Evolutionary conservation across 148 eudicot species (phyloP).

Genomic region (Rhododendron mucronatum): DNA sequence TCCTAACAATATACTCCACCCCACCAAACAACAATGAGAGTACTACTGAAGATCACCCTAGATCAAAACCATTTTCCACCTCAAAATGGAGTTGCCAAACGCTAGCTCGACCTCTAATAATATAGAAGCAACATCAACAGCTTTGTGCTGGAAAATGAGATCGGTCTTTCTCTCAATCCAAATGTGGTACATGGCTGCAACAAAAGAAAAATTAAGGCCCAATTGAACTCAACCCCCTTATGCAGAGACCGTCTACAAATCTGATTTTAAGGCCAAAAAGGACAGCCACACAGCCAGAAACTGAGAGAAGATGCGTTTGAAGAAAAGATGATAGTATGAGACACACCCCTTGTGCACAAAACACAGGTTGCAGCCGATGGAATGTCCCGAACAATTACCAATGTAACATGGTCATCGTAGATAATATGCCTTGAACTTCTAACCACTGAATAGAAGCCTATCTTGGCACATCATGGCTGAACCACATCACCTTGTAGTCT

Average conservation of each 20-base stretch:
- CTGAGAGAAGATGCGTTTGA: background rate
- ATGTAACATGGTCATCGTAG: background rate
- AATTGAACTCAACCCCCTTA: background rate
- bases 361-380: background rate
- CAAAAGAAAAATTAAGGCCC: background rate
- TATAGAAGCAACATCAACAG: background rate
- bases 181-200: background rate
- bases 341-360: background rate
- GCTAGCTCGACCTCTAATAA: background rate
- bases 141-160: background rate
- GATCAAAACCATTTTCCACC: background rate
- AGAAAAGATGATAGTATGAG: background rate
- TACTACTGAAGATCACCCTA: background rate
- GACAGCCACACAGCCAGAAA: background rate
- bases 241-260: background rate
- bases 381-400: background rate
- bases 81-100: background rate
- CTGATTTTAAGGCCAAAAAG: background rate
- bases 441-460: background rate
- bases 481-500: background rate
- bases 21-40: background rate
- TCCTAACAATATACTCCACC: too few relatives aligned
- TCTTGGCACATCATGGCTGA: background rate
- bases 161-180: background rate
- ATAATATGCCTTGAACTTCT: background rate